Evolutionary conservation across 2,329 filamentous ascomycete genomes (phyloP).

Genomic region (Gliomastix tumulicola): DNA sequence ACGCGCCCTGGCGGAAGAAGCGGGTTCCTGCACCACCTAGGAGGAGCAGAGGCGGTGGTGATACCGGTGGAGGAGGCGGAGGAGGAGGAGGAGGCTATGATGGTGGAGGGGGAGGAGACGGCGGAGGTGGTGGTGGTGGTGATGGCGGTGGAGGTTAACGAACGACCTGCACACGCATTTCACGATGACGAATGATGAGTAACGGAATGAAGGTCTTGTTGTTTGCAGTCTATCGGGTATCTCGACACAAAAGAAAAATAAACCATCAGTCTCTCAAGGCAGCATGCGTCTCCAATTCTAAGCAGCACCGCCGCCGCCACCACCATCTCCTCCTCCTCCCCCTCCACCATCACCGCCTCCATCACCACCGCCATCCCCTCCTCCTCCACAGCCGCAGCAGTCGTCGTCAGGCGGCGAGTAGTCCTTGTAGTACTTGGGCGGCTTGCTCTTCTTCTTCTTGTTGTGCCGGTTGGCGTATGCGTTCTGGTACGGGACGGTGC

Average conservation of each 20-base stretch:
- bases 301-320: slow-evolving; percentile 1
- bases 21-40: no score
- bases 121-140: no score
- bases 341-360: slow-evolving; percentile 2
- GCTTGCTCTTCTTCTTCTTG: neutral
- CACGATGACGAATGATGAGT: no score
- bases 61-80: slow-evolving; percentile 6
- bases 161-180: no score
- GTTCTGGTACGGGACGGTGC: neutral
- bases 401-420: no score
- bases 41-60: no score
- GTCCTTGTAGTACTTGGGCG: neutral
- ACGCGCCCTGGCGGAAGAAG: no score
- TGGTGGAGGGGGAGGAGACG: no score
- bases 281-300: neutral
- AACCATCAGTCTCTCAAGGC: neutral
- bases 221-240: neutral
- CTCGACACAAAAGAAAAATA: neutral
- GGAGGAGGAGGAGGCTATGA: no score
- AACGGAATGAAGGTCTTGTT: no score
- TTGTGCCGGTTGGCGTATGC: neutral
- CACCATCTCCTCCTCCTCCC: neutral
- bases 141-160: no score
- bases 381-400: neutral
- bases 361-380: neutral